Conservation (phyloP, 345 rosid genomes). For the Raphanus raphanistrum region DNA sequence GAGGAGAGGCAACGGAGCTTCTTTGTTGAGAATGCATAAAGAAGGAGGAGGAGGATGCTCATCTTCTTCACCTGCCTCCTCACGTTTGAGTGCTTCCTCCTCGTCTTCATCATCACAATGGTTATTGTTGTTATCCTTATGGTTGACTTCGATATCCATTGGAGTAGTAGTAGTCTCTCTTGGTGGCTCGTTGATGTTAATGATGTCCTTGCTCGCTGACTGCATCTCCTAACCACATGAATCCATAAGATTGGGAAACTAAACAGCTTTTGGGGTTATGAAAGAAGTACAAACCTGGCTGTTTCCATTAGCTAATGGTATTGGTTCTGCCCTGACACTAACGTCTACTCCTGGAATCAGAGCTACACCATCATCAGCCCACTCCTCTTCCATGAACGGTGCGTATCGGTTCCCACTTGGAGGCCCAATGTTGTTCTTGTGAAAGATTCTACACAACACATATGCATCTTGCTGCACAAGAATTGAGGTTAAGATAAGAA, state of each 20-base stretch:
- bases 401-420: conserved; percentile 86
- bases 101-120: conserved; percentile 15
- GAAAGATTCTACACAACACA: conserved; percentile 89
- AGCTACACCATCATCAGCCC: conserved; percentile 58
- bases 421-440: conserved; percentile 89
- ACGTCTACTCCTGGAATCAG: conserved; percentile 64
- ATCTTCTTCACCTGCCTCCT: conserved; percentile 25
- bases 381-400: conserved; percentile 75
- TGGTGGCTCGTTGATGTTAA: conserved; percentile 42
- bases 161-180: conserved; percentile 33
- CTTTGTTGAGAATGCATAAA: conserved; percentile 52
- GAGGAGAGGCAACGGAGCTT: conserved; percentile 62
- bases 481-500: not conserved
- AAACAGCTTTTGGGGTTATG: not conserved
- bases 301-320: conserved; percentile 26
- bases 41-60: conserved; percentile 45
- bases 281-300: conserved; percentile 47
- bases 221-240: conserved; percentile 44
- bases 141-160: conserved; percentile 29
- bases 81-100: conserved; percentile 28
- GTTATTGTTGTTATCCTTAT: not conserved
- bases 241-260: conserved; percentile 11
- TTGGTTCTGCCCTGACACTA: conserved; percentile 35
- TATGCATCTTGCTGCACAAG: conserved; percentile 48
- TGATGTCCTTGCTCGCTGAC: conserved; percentile 29